These are phyloP conservation scores for Canavalia ensiformis DNA, from an alignment of 306 rosid genomes.

Conservation along the genomic window DNA sequence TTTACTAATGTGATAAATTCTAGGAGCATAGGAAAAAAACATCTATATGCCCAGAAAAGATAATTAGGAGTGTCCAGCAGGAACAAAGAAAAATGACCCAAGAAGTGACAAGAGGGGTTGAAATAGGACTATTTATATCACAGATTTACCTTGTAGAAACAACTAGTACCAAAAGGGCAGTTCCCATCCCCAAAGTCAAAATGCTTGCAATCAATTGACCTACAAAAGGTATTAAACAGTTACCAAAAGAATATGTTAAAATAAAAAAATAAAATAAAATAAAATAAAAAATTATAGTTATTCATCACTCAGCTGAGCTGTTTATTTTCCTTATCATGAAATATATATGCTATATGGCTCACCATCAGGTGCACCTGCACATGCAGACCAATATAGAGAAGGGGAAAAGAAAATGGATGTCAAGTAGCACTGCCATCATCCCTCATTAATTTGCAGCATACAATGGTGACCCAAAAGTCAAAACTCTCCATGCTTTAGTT, in stretches of 20 bases:
- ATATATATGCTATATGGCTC: slow-evolving; percentile 16
- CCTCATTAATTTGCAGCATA: slow-evolving; percentile 36
- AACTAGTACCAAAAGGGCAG: slow-evolving; percentile 97
- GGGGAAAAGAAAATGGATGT: slow-evolving; percentile 19
- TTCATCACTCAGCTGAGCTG: slow-evolving; percentile 7
- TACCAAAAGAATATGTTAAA: slow-evolving; percentile 13
- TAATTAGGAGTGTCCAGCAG: not conserved
- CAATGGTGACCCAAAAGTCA: slow-evolving; percentile 8
- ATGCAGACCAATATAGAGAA: slow-evolving; percentile 25
- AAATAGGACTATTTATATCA: slow-evolving; percentile 22
- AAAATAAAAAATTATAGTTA: not conserved
- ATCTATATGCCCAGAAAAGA: not conserved
- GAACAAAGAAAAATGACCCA: slow-evolving; percentile 19
- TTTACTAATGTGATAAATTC: slow-evolving; percentile 25
- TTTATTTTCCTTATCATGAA: slow-evolving; percentile 5
- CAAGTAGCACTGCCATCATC: not conserved
- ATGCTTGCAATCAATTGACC: slow-evolving; percentile 98
- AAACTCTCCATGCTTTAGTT: slow-evolving; percentile 3
- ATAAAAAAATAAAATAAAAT: too few species aligned
- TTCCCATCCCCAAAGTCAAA: slow-evolving; percentile 95
- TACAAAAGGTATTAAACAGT: slow-evolving; percentile 47
- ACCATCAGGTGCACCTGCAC: slow-evolving; percentile 13
- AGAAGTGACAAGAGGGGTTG: not conserved
- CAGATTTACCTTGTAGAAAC: slow-evolving; percentile 90
- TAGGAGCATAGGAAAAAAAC: slow-evolving; percentile 7